Evolutionary conservation across 2,329 filamentous ascomycete genomes (phyloP).

Genomic region (Nothomitra cinnamomea): DNA sequence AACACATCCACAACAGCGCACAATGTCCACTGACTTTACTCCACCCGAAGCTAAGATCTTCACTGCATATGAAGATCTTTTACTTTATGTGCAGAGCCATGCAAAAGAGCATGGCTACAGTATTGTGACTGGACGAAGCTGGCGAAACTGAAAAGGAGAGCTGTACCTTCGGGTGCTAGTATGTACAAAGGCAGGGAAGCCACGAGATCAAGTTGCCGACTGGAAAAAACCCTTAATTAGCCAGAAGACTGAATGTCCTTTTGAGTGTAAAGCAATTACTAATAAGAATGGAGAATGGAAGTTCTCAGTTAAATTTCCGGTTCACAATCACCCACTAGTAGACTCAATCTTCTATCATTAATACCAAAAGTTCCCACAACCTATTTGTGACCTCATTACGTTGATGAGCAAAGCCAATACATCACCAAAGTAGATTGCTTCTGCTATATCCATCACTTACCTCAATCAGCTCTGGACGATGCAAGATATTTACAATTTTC

Average conservation of each 20-base stretch:
- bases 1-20: no score
- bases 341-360: background rate
- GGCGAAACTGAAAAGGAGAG: background rate
- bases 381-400: background rate
- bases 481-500: no score
- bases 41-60: background rate
- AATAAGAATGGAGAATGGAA: background rate
- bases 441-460: background rate
- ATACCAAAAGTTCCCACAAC: background rate
- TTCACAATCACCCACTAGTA: background rate
- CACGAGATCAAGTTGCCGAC: background rate
- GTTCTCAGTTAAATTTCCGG: background rate
- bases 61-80: background rate
- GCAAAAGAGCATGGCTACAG: background rate
- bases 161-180: background rate
- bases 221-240: background rate
- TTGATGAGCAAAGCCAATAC: background rate
- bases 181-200: no score
- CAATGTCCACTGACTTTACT: no score
- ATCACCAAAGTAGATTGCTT: background rate
- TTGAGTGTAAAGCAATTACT: background rate
- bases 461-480: background rate
- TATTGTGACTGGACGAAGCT: background rate
- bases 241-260: background rate
- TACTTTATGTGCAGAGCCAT: background rate